phyloP scores from a whole-genome alignment of 164 flowering plant genomes.

The Magnolia kwangsiensis region DNA sequence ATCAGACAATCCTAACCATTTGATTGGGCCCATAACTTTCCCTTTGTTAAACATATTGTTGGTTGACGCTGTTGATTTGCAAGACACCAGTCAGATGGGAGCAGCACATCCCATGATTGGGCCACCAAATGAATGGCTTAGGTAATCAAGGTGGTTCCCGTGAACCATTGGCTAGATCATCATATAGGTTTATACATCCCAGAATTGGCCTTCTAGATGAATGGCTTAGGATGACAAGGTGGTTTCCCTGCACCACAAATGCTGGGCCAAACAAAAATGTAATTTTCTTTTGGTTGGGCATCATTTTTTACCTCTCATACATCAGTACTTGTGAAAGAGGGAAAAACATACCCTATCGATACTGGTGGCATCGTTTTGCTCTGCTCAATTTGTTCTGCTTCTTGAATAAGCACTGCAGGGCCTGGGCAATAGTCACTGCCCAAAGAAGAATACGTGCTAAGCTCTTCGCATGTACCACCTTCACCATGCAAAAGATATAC shows the following conservation, averaged over 20 bases:
- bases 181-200: too few relatives aligned
- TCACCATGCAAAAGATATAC: background rate
- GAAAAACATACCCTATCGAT: conserved; percentile 34
- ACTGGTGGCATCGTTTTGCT: conserved; percentile 22
- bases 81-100: background rate
- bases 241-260: background rate
- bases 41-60: background rate
- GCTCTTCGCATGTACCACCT: background rate
- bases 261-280: background rate
- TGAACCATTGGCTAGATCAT: too few relatives aligned
- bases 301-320: background rate
- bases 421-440: background rate
- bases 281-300: background rate
- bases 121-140: background rate
- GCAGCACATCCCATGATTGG: background rate
- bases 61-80: too few relatives aligned
- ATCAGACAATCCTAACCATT: background rate
- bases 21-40: background rate
- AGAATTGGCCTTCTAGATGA: too few relatives aligned
- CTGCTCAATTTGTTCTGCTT: conserved; percentile 18
- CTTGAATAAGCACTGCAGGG: background rate
- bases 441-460: background rate
- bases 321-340: background rate
- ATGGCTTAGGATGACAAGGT: too few relatives aligned
- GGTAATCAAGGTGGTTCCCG: too few relatives aligned